Conservation (phyloP, 2,329 filamentous ascomycete genomes). For the Fusarium begoniae region DNA sequence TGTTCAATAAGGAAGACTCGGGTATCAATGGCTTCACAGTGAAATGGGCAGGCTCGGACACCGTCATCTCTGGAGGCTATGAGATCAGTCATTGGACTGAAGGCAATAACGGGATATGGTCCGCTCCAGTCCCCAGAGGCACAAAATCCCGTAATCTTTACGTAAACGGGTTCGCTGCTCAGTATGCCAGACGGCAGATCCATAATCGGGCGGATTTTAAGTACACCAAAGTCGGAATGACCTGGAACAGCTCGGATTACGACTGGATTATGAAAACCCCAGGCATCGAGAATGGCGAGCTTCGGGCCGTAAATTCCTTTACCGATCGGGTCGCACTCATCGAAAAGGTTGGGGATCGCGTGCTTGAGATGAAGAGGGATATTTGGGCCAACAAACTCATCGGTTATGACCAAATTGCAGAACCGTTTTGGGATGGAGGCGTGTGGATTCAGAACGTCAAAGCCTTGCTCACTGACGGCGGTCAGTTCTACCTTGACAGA, state of each 20-base stretch:
- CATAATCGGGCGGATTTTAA: neutral
- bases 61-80: neutral
- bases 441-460: constrained; percentile 1
- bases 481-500: neutral
- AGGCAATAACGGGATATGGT: neutral
- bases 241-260: neutral
- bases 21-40: neutral
- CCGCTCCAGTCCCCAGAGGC: neutral
- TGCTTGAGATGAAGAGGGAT: neutral
- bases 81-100: neutral
- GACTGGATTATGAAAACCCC: neutral
- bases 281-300: neutral
- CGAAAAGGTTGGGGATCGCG: neutral
- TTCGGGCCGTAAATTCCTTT: neutral
- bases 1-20: neutral
- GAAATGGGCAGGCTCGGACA: neutral
- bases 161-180: neutral
- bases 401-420: neutral
- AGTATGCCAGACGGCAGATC: neutral
- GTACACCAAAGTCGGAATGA: neutral
- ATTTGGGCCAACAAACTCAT: constrained; percentile 10
- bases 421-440: constrained; percentile 6
- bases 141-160: neutral
- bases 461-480: neutral
- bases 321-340: neutral